Base-by-base conservation (phyloP, 495 filamentous ascomycete genomes). In the Aspergillus mulundensis region DNA sequence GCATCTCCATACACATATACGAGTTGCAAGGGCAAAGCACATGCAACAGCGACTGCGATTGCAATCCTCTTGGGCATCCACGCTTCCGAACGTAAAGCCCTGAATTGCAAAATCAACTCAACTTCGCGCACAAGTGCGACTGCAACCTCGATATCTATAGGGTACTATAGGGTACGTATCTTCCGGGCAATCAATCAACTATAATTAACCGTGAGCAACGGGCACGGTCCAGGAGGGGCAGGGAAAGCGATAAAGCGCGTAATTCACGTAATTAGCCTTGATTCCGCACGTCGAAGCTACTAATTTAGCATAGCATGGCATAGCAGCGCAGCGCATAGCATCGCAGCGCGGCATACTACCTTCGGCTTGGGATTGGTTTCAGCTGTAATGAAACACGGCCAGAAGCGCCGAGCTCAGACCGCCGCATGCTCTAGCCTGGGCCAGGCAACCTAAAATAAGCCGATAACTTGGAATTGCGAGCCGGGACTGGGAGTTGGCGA, bases 321-420 rank as follows among this genome's bases (percentile, higher is more conserved):
- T 34, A 8, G 46, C 14, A 28, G n/a, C 2, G 32, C 32, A 36
- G 6, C 12, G 47, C 47, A 50, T 60, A 32, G 41, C 30, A 44
- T 16, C 16, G 38, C 38, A 24, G 47, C 47, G 40, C 57, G 40
- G 41, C 30, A 44, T 16, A 16, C 25, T 8, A 8, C 4, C 25
- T 4, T 28, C 25, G 25, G 15, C 38, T 16, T 40, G 5, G 38
- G 38, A 40, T 40, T 18, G n/a, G 50, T 57, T 57, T 54, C 57
- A 54, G 40, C 39, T 39, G 47, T 19, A 36, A 40, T 44, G 56
- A 62, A 58, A 62, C 60, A 62, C 23, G 32, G 8, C 32, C 12
- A 41, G 55, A 58, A 58, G 55, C 42, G 36, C 21, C 38, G 40
- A 19, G 21, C 30, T 18, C 18, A 28, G 43, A 42, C n/a, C 48